Base-by-base conservation (phyloP, 805 yeast genomes). In the Wickerhamomyces canadensis region DNA sequence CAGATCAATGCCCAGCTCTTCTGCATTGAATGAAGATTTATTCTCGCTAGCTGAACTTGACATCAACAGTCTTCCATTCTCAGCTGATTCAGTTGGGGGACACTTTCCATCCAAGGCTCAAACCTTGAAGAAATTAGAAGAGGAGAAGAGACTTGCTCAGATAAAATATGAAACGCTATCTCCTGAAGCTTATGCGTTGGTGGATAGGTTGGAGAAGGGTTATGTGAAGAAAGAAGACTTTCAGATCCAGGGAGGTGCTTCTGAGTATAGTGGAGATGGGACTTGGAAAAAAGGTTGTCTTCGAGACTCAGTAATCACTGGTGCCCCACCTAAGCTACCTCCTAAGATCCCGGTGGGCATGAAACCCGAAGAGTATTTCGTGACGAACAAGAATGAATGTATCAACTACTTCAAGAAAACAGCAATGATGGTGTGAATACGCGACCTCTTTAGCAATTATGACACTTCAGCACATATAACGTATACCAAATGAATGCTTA, bases 281-380 rank as follows among this genome's bases (percentile, higher is more conserved):
- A 44, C 48, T 0, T 54, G 58, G 58, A 31, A 29, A 1, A 37
- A 26, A 19, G 47, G 47, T 4, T 35, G 49, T 13, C 22, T 52
- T 8, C 40, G 52, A 23, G 51, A 47, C 35, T 41, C 49, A 5
- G 27, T 35, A 4, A 39, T 33, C 3, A 33, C 44, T 2, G 40
- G 32, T 5, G 33, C 30, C 6, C 28, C 49, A 3, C 58, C 58
- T 5, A 34, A 29, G 7, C 33, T 46, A 2, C 58, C 58, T 8
- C 54, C 55, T 15, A 49, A 48, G 43, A 45, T 54, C 12, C 57
- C 58, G 1, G 28, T 51, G 5, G 58, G 58, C 4, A 46, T 54
- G 56, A 29, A 16, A 2, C 27, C 43, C 11, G 52, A 44, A 27
- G 58, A 54, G 34, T 54, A 42, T 39, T 52, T 40, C 27, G 42